Evolutionary conservation across 768 basidiomycete species (phyloP).

Genomic region (Suillus americanus): DNA sequence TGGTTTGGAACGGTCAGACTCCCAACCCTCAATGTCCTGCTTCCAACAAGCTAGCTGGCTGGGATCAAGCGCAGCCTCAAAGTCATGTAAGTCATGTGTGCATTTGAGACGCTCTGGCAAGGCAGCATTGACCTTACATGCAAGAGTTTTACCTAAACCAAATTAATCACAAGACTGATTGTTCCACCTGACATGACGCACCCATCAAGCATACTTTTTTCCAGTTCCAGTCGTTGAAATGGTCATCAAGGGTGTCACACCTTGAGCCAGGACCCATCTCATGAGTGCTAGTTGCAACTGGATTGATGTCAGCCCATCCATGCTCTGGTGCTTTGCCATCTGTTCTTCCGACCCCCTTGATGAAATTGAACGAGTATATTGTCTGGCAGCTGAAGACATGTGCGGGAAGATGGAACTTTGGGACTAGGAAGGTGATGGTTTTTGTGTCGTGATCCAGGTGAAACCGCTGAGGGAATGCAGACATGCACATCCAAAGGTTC

Average conservation of each 20-base stretch:
- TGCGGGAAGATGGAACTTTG: conserved; percentile 35
- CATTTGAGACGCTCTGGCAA: background rate
- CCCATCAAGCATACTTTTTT: conserved; percentile 28
- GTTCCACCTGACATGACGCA: conserved; percentile 12
- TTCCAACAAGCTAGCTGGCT: conserved; percentile 14
- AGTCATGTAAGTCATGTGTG: conserved; percentile 3
- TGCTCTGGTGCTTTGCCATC: conserved; percentile 39
- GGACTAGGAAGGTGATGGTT: conserved; percentile 24
- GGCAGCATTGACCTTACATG: background rate
- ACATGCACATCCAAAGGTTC: conserved; percentile 9
- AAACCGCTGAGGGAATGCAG: conserved; percentile 11
- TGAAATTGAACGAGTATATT: conserved; percentile 29
- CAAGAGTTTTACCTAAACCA: background rate
- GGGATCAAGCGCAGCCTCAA: background rate
- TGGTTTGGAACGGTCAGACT: conserved; percentile 16
- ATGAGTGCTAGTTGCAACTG: conserved; percentile 26
- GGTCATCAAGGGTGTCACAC: conserved; percentile 35
- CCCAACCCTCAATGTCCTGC: conserved; percentile 19
- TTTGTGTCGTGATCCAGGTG: background rate
- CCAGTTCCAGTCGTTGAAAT: conserved; percentile 33
- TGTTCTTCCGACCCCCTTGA: conserved; percentile 24
- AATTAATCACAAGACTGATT: background rate
- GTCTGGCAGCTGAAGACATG: conserved; percentile 29
- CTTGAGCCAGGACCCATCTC: conserved; percentile 36
- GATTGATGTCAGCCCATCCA: conserved; percentile 34